These are phyloP conservation scores for Tolypocladium capitatum DNA, from an alignment of 2,329 filamentous ascomycete species.

Conservation along the genomic window DNA sequence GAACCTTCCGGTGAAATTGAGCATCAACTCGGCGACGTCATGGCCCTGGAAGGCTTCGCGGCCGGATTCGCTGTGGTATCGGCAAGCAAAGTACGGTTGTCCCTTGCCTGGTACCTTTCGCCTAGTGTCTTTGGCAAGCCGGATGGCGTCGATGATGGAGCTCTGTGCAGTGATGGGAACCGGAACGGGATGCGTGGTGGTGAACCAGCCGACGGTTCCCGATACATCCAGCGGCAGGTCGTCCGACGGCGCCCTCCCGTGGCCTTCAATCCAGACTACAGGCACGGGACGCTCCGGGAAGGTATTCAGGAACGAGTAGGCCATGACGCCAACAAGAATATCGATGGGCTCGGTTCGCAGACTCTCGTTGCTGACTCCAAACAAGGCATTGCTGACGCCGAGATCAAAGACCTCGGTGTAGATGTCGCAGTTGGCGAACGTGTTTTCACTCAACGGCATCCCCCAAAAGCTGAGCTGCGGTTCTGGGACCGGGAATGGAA, in stretches of 20 bases:
- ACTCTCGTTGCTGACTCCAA: constrained; percentile 14
- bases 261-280: constrained; percentile 25
- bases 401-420: constrained; percentile 4
- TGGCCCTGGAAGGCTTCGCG: constrained; percentile 18
- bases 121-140: constrained; percentile 21
- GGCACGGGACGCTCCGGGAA: constrained; percentile 22
- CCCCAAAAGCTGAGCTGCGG: constrained; percentile 10
- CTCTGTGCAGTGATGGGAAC: constrained; percentile 4
- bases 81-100: constrained; percentile 22
- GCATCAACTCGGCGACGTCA: constrained; percentile 29
- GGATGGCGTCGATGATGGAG: constrained; percentile 4
- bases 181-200: constrained; percentile 23
- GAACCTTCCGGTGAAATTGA: constrained; percentile 31
- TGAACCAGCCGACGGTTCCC: constrained; percentile 32
- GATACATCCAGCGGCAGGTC: constrained; percentile 18
- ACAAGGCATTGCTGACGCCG: not conserved
- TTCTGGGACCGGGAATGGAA: constrained; percentile 1
- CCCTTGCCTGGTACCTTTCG: constrained; percentile 21
- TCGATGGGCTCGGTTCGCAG: constrained; percentile 24
- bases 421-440: constrained; percentile 1
- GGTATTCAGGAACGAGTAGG: constrained; percentile 18
- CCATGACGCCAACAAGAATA: constrained; percentile 20
- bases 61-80: constrained; percentile 16
- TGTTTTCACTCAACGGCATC: constrained; percentile 2
- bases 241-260: constrained; percentile 22